These are phyloP conservation scores for Dactylellina leptospora DNA, from an alignment of 2,329 filamentous ascomycete genomes.

Conservation along the genomic window DNA sequence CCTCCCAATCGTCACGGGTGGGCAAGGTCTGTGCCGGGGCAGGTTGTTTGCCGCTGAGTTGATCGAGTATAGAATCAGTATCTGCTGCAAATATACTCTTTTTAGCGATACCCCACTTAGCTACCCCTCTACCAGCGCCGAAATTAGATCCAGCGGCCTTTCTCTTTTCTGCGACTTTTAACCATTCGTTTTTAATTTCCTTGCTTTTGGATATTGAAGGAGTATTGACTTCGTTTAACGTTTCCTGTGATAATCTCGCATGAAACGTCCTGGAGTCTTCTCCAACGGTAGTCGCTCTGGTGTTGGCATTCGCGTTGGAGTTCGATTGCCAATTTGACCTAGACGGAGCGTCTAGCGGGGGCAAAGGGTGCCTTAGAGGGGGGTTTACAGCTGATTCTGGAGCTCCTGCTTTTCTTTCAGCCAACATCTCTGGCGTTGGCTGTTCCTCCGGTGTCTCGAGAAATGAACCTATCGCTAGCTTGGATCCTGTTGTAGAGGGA, in stretches of 20 bases:
- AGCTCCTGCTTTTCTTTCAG: too few relatives aligned
- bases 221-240: slow-evolving; percentile 49
- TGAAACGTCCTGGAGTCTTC: slow-evolving; percentile 53
- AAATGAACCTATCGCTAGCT: too few relatives aligned
- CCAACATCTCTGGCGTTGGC: too few relatives aligned
- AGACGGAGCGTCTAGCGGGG: too few relatives aligned
- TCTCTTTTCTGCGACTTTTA: background rate
- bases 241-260: slow-evolving; percentile 36
- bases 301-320: background rate
- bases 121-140: background rate
- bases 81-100: slow-evolving; percentile 46
- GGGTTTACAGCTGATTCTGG: too few relatives aligned
- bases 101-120: slow-evolving; percentile 36
- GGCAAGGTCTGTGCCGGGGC: background rate
- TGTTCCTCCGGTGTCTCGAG: too few relatives aligned
- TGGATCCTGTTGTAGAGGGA: too few relatives aligned
- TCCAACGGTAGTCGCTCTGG: background rate
- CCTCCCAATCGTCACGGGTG: background rate
- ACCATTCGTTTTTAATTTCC: slow-evolving; percentile 19
- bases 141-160: background rate
- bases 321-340: too few relatives aligned
- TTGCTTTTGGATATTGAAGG: background rate
- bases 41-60: slow-evolving; percentile 21
- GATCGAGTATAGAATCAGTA: slow-evolving; percentile 38
- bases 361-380: too few relatives aligned